Evolutionary conservation across 768 basidiomycete genomes (phyloP), one percentile per base, ranked within the genome.

Genomic region (Cystofilobasidium bisporidii): DNA sequence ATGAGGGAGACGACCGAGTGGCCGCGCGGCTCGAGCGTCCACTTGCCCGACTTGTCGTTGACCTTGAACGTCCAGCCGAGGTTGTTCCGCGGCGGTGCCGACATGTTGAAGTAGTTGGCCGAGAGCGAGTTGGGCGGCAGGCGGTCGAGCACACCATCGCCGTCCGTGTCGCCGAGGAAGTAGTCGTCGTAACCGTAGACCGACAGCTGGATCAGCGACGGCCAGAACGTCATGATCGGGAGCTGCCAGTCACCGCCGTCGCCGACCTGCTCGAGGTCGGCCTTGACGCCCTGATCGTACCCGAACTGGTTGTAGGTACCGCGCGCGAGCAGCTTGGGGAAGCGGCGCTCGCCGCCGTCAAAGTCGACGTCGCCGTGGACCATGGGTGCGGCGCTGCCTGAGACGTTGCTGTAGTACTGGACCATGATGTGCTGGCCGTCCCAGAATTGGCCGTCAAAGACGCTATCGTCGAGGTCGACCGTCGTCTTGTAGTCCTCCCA

Each of bases 271-370:
- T 77, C 79, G 87, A 94, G 90, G 69, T 82, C 72, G 47, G 88
- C 82, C 0, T 83, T 71, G 53, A 91, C 82, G 72, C 92, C 92
- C 68, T 85, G 80, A 78, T 96, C 92, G 75, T 84, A 91, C 63
- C 92, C 92, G 89, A 90, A 96, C 33, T 82, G 78, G 73, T 96
- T 96, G 82, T 89, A 96, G 0, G 86, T 84, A 59, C 92, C 92
- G 72, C 92, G 86, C 47, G 85, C 88, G 62, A 96, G 79, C 71
- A 94, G 80, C 73, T 92, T 91, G 32, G 92, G 92, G 33, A 89
- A 87, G 33, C 90, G 86, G 72, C 92, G 86, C 61, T 80, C 77
- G 53, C 78, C 76, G 3, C 81, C 81, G 14, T 75, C 76, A 75
- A 83, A 88, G 50, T 81, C 81, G 64, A 80, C 75, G 73, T 96